Evolutionary conservation across 345 rosid species (phyloP), one percentile per base, ranked within the genome.

Genomic region (Ceriops decandra): DNA sequence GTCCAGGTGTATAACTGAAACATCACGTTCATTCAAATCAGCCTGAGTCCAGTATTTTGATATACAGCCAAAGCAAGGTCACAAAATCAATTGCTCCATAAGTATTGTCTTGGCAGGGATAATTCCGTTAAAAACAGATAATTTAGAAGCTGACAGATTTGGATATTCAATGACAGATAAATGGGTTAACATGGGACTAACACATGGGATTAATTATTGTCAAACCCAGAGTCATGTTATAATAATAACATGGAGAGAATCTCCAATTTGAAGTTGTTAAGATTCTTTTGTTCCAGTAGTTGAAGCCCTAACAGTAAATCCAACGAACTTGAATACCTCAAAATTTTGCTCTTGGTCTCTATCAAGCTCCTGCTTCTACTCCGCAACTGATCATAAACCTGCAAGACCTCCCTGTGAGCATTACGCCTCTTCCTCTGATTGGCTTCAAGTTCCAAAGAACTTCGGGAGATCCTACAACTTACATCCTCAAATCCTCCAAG

Each of bases 1-100:
- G 74, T 75, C 92, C 96, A 67, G 92, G 96, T 35, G 73, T 52
- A 70, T 90, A 92, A 46, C 95, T 72, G 28, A 30, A 56, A 56
- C 11, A 27, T 8, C 22, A 49, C 21, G 32, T 15, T 67, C 42
- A 58, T n/a, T 27, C 28, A 5, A 42, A 46, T 28, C n/a, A 38
- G 47, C 54, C 28, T 5, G 1, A 42, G 49, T 42, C 49, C 17
- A 42, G 16, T 42, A 42, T 13, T 42, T 5, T 42, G 49, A 42
- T 42, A 42, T 42, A 0, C 17, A 42, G 49, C 49, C 49, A 42
- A 13, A 42, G 17, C 49, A 42, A 42, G 15, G 4, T 42, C 49
- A 22, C 31, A 56, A 56, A 3, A 56, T 56, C 16, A 10, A 56
- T 10, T 56, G 59, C 49, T 42, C 49, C 49, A 42, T 42, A 42